phyloP scores from a whole-genome alignment of 768 basidiomycete genomes.

The Terana coerulea region DNA sequence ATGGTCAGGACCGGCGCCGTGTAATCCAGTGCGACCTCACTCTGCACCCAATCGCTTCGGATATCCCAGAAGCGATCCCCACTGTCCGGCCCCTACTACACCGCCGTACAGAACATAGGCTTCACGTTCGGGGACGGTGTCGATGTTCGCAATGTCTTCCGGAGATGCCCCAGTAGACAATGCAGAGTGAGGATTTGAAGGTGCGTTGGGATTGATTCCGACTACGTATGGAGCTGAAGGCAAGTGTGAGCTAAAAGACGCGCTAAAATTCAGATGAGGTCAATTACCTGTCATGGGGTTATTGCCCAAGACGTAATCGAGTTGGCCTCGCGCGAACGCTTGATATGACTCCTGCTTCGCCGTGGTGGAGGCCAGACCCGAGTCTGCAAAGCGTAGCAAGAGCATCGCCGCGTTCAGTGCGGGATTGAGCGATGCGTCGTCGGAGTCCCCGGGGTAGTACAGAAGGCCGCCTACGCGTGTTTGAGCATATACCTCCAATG shows the following conservation, averaged over 20 bases:
- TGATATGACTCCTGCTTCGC: slow-evolving; percentile 57
- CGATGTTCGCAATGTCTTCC: slow-evolving; percentile 57
- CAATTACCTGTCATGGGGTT: slow-evolving; percentile 83
- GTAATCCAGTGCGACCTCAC: slow-evolving; percentile 87
- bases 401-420: slow-evolving; percentile 87
- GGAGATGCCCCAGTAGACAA: slow-evolving; percentile 74
- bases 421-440: slow-evolving; percentile 77
- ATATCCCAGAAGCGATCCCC: slow-evolving; percentile 80
- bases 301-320: slow-evolving; percentile 80
- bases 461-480: slow-evolving; percentile 65
- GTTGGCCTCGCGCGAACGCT: slow-evolving; percentile 74
- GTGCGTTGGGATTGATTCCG: slow-evolving; percentile 87
- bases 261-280: neutral
- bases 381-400: slow-evolving; percentile 66
- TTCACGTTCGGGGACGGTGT: slow-evolving; percentile 68
- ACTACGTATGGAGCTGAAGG: slow-evolving; percentile 76
- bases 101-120: slow-evolving; percentile 83
- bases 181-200: slow-evolving; percentile 86
- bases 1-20: slow-evolving; percentile 88
- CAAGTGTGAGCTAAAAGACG: neutral
- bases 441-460: slow-evolving; percentile 81
- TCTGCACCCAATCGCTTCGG: slow-evolving; percentile 86
- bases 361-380: slow-evolving; percentile 53
- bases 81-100: slow-evolving; percentile 77
- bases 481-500: neutral